phyloP scores from a whole-genome alignment of 1,139 yeast species.

The Debaryomyces coudertii region DNA sequence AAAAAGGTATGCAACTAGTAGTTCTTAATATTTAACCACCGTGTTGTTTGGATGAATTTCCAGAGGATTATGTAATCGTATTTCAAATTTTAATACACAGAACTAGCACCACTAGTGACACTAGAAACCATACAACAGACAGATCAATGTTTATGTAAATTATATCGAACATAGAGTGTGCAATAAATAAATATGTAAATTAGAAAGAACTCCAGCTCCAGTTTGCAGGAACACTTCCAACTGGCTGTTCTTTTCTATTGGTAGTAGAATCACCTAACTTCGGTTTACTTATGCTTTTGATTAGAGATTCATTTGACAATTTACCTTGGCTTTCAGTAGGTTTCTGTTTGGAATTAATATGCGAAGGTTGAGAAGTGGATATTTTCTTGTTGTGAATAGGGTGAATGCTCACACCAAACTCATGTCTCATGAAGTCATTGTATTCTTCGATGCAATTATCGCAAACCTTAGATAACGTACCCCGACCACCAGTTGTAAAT shows the following conservation, averaged over 20 bases:
- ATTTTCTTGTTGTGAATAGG: conserved; percentile 3
- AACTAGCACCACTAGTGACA: background rate
- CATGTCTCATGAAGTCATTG: conserved; percentile 50
- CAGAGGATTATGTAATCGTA: conserved; percentile 10
- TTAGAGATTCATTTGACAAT: conserved; percentile 1
- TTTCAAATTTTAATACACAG: background rate
- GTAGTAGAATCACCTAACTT: conserved; percentile 2
- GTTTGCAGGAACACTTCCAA: conserved; percentile 69
- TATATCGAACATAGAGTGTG: background rate
- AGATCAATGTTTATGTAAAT: conserved; percentile 2
- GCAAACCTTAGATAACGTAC: conserved; percentile 79
- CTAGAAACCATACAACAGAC: background rate
- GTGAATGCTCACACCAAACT: conserved; percentile 36
- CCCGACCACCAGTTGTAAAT: conserved; percentile 75
- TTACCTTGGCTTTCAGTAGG: background rate
- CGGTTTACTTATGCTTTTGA: background rate
- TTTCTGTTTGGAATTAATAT: background rate
- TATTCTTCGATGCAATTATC: conserved; percentile 72
- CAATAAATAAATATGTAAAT: conserved; percentile 10
- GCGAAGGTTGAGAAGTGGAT: background rate
- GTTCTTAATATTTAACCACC: conserved; percentile 13
- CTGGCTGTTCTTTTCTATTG: conserved; percentile 34
- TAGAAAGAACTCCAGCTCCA: conserved; percentile 79
- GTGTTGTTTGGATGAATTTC: conserved; percentile 14
- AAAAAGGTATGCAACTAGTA: conserved; percentile 1